Conservation (phyloP, 2,329 filamentous ascomycete species). For the Akanthomyces dipterigenus region DNA sequence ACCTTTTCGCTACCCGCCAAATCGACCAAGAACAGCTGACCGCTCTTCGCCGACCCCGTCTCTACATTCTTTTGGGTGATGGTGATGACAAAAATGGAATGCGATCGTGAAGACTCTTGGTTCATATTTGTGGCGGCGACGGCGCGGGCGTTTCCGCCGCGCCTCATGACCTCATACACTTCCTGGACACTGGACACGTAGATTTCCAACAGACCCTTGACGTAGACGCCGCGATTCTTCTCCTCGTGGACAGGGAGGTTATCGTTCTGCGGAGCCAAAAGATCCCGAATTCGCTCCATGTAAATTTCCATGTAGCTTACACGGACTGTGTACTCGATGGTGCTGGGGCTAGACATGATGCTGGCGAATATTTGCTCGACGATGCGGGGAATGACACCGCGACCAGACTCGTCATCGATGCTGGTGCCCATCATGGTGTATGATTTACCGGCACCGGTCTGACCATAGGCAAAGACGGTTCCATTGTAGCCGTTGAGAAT, state of each 20-base stretch:
- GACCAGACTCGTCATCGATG: conserved; percentile 81
- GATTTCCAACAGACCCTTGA: conserved; percentile 89
- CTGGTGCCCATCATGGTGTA: conserved; percentile 83
- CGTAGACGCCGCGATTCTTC: conserved; percentile 91
- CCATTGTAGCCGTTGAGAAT: conserved; percentile 99
- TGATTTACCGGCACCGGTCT: conserved; percentile 97
- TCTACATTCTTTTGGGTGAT: conserved; percentile 97
- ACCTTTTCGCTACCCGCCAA: conserved; percentile 97
- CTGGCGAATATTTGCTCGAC: conserved; percentile 96
- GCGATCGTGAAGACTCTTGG: conserved; percentile 92
- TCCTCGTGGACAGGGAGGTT: conserved; percentile 98
- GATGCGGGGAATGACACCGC: conserved; percentile 94
- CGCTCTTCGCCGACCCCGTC: conserved; percentile 91
- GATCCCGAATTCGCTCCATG: conserved; percentile 96
- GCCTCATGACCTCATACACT: conserved; percentile 93
- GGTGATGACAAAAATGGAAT: conserved; percentile 96
- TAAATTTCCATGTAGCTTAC: conserved; percentile 99
- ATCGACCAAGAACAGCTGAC: conserved; percentile 95
- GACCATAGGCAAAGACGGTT: conserved; percentile 96
- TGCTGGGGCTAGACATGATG: conserved; percentile 84
- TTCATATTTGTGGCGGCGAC: conserved; percentile 99
- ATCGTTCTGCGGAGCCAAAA: conserved; percentile 87
- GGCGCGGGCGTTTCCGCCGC: conserved; percentile 82
- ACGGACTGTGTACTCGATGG: conserved; percentile 96
- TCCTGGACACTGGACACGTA: conserved; percentile 94